These are phyloP conservation scores for Fusarium haematococcum DNA, from an alignment of 2,329 filamentous ascomycete genomes.

Conservation along the genomic window DNA sequence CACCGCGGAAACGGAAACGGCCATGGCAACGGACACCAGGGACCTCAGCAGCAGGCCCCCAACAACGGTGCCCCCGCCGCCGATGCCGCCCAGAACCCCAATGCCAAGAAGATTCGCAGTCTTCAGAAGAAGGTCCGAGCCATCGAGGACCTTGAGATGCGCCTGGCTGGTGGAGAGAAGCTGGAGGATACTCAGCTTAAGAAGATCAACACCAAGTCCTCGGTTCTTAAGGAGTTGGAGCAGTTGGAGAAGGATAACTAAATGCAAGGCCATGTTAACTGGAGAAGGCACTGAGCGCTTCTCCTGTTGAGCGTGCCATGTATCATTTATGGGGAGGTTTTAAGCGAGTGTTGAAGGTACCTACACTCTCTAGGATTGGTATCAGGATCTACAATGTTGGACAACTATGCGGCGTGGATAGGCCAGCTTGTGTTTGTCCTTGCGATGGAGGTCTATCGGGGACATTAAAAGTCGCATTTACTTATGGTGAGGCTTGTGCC, in stretches of 20 bases:
- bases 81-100: constrained; percentile 70
- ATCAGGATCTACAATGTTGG: constrained; percentile 32
- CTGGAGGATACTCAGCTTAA: constrained; percentile 98
- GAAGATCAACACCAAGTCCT: constrained; percentile 92
- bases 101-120: constrained; percentile 93
- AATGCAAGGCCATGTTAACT: not conserved
- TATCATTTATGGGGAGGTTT: constrained; percentile 10
- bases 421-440: constrained; percentile 22
- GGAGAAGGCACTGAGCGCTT: constrained; percentile 7
- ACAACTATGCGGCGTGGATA: constrained; percentile 33
- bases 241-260: constrained; percentile 57
- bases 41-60: constrained; percentile 34
- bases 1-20: constrained; percentile 43
- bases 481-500: constrained; percentile 18
- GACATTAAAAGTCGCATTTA: constrained; percentile 34
- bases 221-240: constrained; percentile 86
- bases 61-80: constrained; percentile 61
- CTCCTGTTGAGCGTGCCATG: constrained; percentile 9
- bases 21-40: constrained; percentile 43
- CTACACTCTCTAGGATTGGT: constrained; percentile 12
- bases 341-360: constrained; percentile 21
- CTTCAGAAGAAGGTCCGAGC: constrained; percentile 97
- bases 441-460: constrained; percentile 14
- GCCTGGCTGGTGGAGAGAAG: constrained; percentile 93
- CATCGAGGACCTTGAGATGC: constrained; percentile 98